phyloP scores from a whole-genome alignment of 768 basidiomycete species.

The Multifurca ochricompacta region DNA sequence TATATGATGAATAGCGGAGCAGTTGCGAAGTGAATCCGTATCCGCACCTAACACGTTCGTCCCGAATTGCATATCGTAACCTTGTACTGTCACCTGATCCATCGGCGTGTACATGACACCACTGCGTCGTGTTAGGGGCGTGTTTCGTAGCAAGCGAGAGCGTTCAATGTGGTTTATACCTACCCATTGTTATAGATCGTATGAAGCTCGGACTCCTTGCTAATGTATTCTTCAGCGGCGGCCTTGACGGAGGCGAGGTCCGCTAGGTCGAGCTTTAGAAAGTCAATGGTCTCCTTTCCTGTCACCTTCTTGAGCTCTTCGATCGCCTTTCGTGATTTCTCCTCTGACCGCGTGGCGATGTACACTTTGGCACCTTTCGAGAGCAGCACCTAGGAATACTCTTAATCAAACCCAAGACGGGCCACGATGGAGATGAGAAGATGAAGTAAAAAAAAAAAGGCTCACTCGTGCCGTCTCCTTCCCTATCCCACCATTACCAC shows the following conservation, averaged over 20 bases:
- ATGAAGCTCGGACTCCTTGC: conserved; percentile 24
- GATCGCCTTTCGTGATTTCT: conserved; percentile 21
- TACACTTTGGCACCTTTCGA: conserved; percentile 28
- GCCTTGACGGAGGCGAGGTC: conserved; percentile 29
- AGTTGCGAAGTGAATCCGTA: not conserved
- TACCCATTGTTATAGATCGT: conserved; percentile 32
- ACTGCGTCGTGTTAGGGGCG: conserved; percentile 14
- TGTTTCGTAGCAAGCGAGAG: not conserved
- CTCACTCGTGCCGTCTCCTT: conserved; percentile 19
- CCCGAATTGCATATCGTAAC: conserved; percentile 33
- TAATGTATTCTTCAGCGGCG: conserved; percentile 31
- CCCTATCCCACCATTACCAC: conserved; percentile 22
- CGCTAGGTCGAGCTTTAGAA: conserved; percentile 33
- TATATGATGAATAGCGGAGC: too few species aligned
- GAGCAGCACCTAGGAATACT: conserved; percentile 24
- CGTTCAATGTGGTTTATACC: not conserved
- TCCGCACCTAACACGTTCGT: conserved; percentile 26
- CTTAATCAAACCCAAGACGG: too few species aligned
- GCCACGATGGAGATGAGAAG: not conserved
- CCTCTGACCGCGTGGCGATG: conserved; percentile 24
- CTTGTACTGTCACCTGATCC: conserved; percentile 27
- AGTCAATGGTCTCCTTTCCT: conserved; percentile 10
- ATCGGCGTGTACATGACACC: conserved; percentile 30
- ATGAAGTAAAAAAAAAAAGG: too few species aligned
- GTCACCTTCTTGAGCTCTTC: conserved; percentile 21